Percentiles rank a stretch among this genome's conserved stretches.
These are phyloP conservation scores for Moesziomyces antarcticus DNA, from an alignment of 1,284 basidiomycete species.

Conservation along the genomic window DNA sequence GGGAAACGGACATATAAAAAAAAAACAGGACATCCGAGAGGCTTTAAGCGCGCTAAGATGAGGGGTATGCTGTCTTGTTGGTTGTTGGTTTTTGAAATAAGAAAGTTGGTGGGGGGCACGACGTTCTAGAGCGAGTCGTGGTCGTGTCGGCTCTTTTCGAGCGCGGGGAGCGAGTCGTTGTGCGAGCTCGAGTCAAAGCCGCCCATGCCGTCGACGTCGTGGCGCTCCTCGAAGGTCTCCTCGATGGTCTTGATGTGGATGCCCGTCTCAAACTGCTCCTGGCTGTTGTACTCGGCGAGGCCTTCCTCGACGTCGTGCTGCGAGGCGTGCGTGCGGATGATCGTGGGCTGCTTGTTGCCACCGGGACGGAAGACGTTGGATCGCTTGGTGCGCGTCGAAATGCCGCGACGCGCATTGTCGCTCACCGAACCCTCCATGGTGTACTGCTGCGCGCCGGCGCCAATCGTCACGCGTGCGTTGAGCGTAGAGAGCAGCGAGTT, in stretches of 20 bases:
- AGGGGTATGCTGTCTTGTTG: constrained; percentile 13
- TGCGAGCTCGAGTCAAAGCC: constrained; percentile 44
- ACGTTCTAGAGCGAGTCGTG: constrained; percentile 28
- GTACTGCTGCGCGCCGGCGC: constrained; percentile 27
- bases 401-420: constrained; percentile 39
- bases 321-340: constrained; percentile 43
- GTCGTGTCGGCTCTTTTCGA: constrained; percentile 36
- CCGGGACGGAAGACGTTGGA: constrained; percentile 44
- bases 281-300: constrained; percentile 19
- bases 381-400: constrained; percentile 34
- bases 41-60: background rate
- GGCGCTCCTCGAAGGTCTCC: constrained; percentile 56
- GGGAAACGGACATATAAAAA: background rate
- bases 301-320: constrained; percentile 29
- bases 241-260: constrained; percentile 59
- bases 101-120: background rate
- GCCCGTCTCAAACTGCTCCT: constrained; percentile 42
- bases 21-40: background rate
- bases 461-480: constrained; percentile 56
- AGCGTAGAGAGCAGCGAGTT: constrained; percentile 64
- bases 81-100: background rate
- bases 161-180: constrained; percentile 38
- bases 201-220: constrained; percentile 33
- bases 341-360: constrained; percentile 37
- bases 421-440: constrained; percentile 49